These are phyloP conservation scores for Urochloa ruziziensis DNA, from an alignment of 176 grass and related monocot genomes.

Conservation along the genomic window DNA sequence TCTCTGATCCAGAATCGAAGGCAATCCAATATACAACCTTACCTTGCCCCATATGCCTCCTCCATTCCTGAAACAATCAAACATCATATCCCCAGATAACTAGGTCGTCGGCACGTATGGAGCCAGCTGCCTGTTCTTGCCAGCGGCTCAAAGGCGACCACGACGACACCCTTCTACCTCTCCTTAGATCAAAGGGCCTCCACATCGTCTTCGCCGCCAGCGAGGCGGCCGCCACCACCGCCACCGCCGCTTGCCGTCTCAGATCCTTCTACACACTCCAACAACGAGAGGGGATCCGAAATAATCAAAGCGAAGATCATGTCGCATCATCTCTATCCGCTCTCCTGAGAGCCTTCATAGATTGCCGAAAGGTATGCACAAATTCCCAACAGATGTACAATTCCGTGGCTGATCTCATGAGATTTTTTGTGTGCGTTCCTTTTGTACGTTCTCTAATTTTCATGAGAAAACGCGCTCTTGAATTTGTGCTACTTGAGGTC, in stretches of 20 bases:
- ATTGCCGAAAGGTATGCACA: constrained; percentile 69
- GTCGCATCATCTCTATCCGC: constrained; percentile 70
- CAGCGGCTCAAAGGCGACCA: constrained; percentile 38
- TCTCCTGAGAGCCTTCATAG: constrained; percentile 71
- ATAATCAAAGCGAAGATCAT: constrained; percentile 76
- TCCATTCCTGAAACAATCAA: constrained; percentile 17
- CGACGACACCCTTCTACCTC: constrained; percentile 35
- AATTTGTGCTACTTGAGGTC: constrained; percentile 40
- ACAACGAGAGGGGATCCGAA: constrained; percentile 28
- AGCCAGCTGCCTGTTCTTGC: constrained; percentile 48
- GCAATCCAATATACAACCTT: constrained; percentile 9
- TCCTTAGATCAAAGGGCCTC: constrained; percentile 25
- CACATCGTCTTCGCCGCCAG: constrained; percentile 9
- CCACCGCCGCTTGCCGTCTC: background rate
- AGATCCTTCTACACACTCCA: constrained; percentile 24
- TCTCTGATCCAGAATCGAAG: constrained; percentile 26
- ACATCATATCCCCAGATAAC: constrained; percentile 13
- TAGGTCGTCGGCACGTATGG: constrained; percentile 42
- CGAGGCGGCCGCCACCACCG: background rate
- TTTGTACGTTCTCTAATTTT: background rate
- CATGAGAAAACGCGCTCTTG: constrained; percentile 13
- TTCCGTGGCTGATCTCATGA: background rate
- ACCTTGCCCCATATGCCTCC: constrained; percentile 32
- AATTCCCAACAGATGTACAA: background rate
- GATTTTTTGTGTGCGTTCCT: background rate